Conservation (phyloP, 257 asterid species). For the Ajuga chamaepitys region DNA sequence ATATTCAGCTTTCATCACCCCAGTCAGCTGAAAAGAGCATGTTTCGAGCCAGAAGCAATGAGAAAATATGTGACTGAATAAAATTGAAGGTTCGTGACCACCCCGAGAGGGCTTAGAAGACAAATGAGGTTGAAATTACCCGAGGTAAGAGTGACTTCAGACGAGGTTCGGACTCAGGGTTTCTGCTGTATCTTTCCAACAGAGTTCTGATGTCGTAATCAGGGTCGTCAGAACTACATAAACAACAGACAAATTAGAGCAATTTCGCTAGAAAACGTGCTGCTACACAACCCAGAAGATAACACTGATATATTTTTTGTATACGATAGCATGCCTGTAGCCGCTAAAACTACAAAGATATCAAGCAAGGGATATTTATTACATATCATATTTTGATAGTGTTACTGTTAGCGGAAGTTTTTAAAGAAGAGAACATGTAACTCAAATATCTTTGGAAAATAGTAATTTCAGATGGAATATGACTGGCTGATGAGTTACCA, state of each 20-base stretch:
- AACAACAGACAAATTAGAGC: conserved; percentile 1
- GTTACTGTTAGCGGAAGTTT: not conserved
- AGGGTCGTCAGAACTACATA: conserved; percentile 73
- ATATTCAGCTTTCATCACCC: conserved; percentile 87
- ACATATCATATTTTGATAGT: not conserved
- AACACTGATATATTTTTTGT: no score
- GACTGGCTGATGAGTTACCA: no score
- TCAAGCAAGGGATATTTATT: not conserved
- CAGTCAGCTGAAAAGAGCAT: conserved; percentile 57
- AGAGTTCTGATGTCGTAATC: conserved; percentile 53
- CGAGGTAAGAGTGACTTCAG: conserved; percentile 77
- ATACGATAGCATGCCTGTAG: not conserved
- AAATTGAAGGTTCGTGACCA: not conserved
- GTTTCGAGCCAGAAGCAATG: conserved; percentile 14
- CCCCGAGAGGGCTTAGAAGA: not conserved
- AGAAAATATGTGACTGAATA: not conserved
- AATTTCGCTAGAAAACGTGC: not conserved
- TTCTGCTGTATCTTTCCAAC: conserved; percentile 53
- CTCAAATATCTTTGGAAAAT: no score
- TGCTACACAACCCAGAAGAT: not conserved
- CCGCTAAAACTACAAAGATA: not conserved
- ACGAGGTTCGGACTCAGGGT: conserved; percentile 77
- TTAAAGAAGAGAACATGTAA: not conserved
- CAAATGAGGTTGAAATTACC: conserved; percentile 53
- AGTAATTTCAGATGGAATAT: no score